Conservation (phyloP, 2,329 filamentous ascomycete genomes). For the Daldinia sp. region DNA sequence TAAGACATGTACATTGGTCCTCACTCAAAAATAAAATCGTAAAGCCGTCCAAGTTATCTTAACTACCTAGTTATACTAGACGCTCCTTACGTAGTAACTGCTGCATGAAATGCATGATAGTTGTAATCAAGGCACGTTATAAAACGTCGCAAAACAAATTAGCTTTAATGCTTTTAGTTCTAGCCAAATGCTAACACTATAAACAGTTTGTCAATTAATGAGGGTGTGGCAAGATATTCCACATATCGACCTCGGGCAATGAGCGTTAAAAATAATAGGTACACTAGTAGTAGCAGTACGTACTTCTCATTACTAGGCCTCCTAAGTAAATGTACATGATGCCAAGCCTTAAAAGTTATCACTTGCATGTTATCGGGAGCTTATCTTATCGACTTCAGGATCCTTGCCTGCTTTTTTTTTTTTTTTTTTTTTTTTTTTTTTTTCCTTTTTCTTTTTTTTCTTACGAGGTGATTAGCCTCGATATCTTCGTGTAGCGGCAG, state of each 20-base stretch:
- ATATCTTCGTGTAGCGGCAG: too few relatives aligned
- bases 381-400: constrained; percentile 29
- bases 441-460: too few relatives aligned
- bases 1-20: constrained; percentile 23
- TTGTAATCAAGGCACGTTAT: neutral
- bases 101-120: neutral
- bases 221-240: too few relatives aligned
- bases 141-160: neutral
- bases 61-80: too few relatives aligned
- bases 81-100: too few relatives aligned
- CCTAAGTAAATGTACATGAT: too few relatives aligned
- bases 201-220: too few relatives aligned
- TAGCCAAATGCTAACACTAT: neutral
- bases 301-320: neutral
- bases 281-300: too few relatives aligned
- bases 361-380: neutral
- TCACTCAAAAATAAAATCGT: constrained; percentile 21
- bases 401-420: constrained; percentile 18
- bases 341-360: neutral
- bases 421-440: constrained; percentile 2
- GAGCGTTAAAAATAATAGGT: neutral
- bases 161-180: neutral
- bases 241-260: too few relatives aligned
- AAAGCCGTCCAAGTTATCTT: constrained; percentile 4
- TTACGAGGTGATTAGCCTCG: too few relatives aligned